Base-by-base conservation (phyloP, 1,139 yeast species). In the Hansenula lynferdii region DNA sequence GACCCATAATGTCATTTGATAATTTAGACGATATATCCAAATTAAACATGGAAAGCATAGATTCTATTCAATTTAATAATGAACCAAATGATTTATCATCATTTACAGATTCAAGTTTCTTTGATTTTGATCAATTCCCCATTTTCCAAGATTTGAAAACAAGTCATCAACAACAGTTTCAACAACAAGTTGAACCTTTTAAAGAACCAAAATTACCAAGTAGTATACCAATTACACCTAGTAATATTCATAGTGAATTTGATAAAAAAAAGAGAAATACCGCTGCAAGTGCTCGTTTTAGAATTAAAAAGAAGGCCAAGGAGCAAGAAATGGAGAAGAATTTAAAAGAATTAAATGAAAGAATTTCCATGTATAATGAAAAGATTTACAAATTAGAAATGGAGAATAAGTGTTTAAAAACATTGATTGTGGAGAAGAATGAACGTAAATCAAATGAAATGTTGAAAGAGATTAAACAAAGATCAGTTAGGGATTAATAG, bases 241-340 rank as follows among this genome's bases (percentile, higher is more conserved):
- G 16, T 16, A 15, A 20, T 16, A 15, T 11, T n/a, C 26, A 49
- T 32, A 48, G 53, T 14, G 54, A 51, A 34, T 58, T 54, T 21
- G 76, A 72, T 47, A 75, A 76, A 56, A 65, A 80, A 50, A 69
- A 73, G 54, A 62, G 82, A 50, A 77, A 77, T 55, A 76, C 84
- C 3, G 77, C 80, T 6, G 85, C 85, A 2, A 70, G 77, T 16
- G 84, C 84, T 5, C 57, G 83, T 42, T 78, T 78, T 56, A 63
- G 85, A 50, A 66, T 75, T 43, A 78, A 77, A 61, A 77, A 77
- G 67, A 77, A 77, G 60, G 54, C 70, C 53, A 75, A 70, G 59
- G 82, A 76, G 51, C 72, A 71, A 54, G 77, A 75, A 52, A 70
- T 78, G 79, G 77, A 74, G 49, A 65, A 68, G 43, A 67, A 57